Base-by-base conservation (phyloP, 805 yeast genomes). In the Starmerella geochares region DNA sequence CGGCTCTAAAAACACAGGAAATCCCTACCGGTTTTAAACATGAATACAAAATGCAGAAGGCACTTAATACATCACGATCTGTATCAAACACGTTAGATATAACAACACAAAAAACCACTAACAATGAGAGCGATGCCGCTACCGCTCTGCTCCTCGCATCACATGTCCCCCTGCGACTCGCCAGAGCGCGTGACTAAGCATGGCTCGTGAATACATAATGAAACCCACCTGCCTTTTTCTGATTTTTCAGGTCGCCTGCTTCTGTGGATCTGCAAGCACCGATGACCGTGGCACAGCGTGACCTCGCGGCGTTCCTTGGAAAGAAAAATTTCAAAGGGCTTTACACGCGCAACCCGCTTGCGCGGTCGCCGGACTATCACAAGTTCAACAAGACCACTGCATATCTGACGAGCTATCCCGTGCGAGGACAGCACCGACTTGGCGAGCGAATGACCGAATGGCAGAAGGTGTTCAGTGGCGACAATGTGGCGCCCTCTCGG, bases 291-390 rank as follows among this genome's bases (percentile, higher is more conserved):
- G 60, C 55, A 16, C 60, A 58, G 32, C 46, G 52, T 17, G 65
- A 63, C 36, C 46, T 86, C 76, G 77, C 78, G 57, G 77, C 74
- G 56, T 87, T 86, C 68, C 69, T 87, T 50, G 96, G 96, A 2
- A 90, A 90, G 33, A 77, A 73, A 64, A 86, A 86, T 67, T 78
- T 78, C 67, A 81, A 82, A 65, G 95, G 95, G 17, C 86, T 85
- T 57, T 84, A 85, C 65, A 73, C 73, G 54, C 67, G 78, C 62
- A 88, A 86, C 73, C 85, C 81, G 63, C 83, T 85, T 66, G 79
- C 63, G 14, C 45, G 54, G 17, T 52, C 62, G 25, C 63, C 63
- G n/a, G 57, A 74, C 59, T 72, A 73, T 55, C 75, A 94, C 38
- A 83, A 81, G 62, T 86, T 84, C 65, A 73, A 84, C 37, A 76